These are phyloP conservation scores for Chondrus crispus DNA, from an alignment of 23 red algal species.

Conservation along the genomic window DNA sequence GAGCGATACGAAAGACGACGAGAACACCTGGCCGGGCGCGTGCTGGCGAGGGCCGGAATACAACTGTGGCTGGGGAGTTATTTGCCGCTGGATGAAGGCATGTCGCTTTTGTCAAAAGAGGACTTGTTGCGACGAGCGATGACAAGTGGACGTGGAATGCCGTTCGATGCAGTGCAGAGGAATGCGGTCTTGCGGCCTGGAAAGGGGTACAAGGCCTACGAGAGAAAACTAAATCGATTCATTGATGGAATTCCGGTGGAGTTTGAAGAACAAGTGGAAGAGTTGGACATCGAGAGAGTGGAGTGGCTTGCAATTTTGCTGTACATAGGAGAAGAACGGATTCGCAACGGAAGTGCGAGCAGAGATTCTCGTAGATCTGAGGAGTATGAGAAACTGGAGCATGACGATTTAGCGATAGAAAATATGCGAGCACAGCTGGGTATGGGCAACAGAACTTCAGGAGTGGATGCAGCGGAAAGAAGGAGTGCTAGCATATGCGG, in stretches of 20 bases:
- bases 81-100: background rate
- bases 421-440: no score
- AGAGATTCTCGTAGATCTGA: no score
- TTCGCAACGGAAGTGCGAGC: no score
- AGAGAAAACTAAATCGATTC: background rate
- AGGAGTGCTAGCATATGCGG: no score
- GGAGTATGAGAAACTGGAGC: no score
- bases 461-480: no score
- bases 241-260: slow-evolving; percentile 3
- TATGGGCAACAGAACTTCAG: no score
- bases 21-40: background rate
- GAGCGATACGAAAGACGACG: no score
- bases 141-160: background rate
- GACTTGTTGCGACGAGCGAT: background rate
- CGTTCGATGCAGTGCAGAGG: no score
- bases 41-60: background rate
- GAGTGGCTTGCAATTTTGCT: slow-evolving; percentile 29
- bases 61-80: no score
- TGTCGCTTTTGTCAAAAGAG: background rate
- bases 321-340: background rate
- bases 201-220: background rate
- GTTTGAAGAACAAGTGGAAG: slow-evolving; percentile 10
- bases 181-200: no score
- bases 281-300: slow-evolving; percentile 17
- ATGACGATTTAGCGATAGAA: no score